phyloP scores from a whole-genome alignment of 2,329 filamentous ascomycete genomes.

The Anthostomella pinea region DNA sequence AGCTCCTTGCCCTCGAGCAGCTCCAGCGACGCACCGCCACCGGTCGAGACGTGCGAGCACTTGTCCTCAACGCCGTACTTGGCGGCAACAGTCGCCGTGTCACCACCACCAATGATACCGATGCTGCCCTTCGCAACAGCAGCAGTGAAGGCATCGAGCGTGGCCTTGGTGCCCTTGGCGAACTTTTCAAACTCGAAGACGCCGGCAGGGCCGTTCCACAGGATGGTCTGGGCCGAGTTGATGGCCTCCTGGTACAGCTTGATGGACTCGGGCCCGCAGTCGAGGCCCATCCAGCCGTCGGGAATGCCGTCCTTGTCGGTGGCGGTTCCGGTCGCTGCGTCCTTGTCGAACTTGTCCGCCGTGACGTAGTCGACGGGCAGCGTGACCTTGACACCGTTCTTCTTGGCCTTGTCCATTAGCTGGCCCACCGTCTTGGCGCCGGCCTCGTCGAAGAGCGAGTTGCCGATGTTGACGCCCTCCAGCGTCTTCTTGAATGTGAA shows the following conservation, averaged over 20 bases:
- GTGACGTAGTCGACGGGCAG: constrained; percentile 94
- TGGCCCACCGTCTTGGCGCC: constrained; percentile 87
- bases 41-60: constrained; percentile 96
- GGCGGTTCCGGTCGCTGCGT: constrained; percentile 77
- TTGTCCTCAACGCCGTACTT: constrained; percentile 97
- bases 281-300: constrained; percentile 96
- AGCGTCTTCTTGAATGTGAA: constrained; percentile 99
- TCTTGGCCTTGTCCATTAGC: constrained; percentile 93
- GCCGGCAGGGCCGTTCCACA: constrained; percentile 97
- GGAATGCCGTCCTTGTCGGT: constrained; percentile 88
- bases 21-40: constrained; percentile 92
- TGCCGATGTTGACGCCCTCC: constrained; percentile 83
- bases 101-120: constrained; percentile 97
- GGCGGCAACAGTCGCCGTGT: constrained; percentile 95
- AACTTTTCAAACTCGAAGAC: constrained; percentile 98
- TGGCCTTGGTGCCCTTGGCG: constrained; percentile 86
- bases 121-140: constrained; percentile 84
- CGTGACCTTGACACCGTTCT: constrained; percentile 92
- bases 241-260: constrained; percentile 88
- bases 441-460: constrained; percentile 88
- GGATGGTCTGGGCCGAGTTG: constrained; percentile 85
- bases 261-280: constrained; percentile 86
- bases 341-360: constrained; percentile 87
- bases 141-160: constrained; percentile 81
- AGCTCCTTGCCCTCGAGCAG: constrained; percentile 97